Conservation (phyloP, 2,329 filamentous ascomycete genomes). For the Ceratocystiopsis brevicomis region DNA sequence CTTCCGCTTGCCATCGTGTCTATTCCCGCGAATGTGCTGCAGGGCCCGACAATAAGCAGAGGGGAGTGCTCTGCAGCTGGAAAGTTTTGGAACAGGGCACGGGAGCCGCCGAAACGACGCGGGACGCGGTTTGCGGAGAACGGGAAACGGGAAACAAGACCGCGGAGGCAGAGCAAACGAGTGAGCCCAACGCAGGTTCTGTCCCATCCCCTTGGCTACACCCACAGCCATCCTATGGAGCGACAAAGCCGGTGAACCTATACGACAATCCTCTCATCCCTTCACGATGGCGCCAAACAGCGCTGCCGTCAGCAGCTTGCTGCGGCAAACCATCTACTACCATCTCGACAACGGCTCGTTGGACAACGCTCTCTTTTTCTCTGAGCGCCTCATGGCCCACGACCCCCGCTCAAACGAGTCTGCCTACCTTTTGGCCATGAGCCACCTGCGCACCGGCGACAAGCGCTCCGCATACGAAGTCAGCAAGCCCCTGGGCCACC, state of each 20-base stretch:
- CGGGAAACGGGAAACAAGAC: too few relatives aligned
- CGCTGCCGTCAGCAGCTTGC: constrained; percentile 28
- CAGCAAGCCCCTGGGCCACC: constrained; percentile 50
- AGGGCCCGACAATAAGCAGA: too few relatives aligned
- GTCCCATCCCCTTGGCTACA: too few relatives aligned
- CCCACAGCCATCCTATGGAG: constrained; percentile 6
- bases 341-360: constrained; percentile 77
- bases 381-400: constrained; percentile 67
- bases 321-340: constrained; percentile 43
- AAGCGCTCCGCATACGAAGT: constrained; percentile 72
- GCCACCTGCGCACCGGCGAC: constrained; percentile 66
- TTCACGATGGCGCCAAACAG: constrained; percentile 33
- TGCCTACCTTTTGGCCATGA: constrained; percentile 65
- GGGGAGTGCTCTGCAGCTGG: too few relatives aligned
- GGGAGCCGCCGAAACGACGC: too few relatives aligned
- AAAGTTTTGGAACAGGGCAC: too few relatives aligned
- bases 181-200: too few relatives aligned
- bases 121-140: too few relatives aligned
- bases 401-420: constrained; percentile 68
- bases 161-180: too few relatives aligned
- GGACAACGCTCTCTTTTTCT: constrained; percentile 85
- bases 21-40: too few relatives aligned
- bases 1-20: too few relatives aligned
- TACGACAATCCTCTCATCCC: neutral
- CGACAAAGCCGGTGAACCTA: constrained; percentile 3